phyloP scores from a whole-genome alignment of 805 yeast genomes.

The Lipomyces oligophaga region DNA sequence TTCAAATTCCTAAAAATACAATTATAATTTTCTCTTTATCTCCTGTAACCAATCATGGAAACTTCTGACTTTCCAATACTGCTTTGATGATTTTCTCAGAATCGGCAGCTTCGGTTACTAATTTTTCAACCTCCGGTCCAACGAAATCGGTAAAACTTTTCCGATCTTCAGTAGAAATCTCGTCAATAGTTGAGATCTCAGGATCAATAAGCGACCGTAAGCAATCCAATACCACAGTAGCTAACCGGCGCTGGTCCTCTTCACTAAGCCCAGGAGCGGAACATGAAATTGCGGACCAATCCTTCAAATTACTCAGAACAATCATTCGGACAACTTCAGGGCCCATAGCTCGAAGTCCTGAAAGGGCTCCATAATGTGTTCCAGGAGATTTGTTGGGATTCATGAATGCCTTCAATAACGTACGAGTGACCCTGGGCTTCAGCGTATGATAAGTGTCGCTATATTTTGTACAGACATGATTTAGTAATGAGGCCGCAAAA shows the following conservation, averaged over 20 bases:
- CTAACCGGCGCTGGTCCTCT: slow-evolving; percentile 49
- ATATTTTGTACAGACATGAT: slow-evolving; percentile 71
- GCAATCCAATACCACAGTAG: slow-evolving; percentile 52
- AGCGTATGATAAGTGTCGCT: slow-evolving; percentile 84
- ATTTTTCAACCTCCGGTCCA: slow-evolving; percentile 17
- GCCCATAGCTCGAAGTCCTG: slow-evolving; percentile 80
- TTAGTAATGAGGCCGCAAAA: slow-evolving; percentile 77
- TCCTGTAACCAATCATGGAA: background rate
- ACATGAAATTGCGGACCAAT: slow-evolving; percentile 53
- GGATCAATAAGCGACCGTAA: slow-evolving; percentile 44
- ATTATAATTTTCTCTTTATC: background rate
- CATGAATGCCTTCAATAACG: slow-evolving; percentile 83
- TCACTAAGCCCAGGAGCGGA: slow-evolving; percentile 34
- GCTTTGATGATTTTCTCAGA: slow-evolving; percentile 36
- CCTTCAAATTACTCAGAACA: slow-evolving; percentile 74
- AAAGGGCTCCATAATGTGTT: slow-evolving; percentile 86
- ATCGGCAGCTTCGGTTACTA: slow-evolving; percentile 14
- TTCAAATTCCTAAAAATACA: background rate
- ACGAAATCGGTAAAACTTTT: slow-evolving; percentile 27
- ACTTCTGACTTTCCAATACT: slow-evolving; percentile 16
- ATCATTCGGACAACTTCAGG: slow-evolving; percentile 81
- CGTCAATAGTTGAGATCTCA: slow-evolving; percentile 33
- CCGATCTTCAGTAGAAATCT: slow-evolving; percentile 11
- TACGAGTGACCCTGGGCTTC: slow-evolving; percentile 90
- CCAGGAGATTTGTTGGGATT: slow-evolving; percentile 76